Evolutionary conservation across 768 basidiomycete species (phyloP), one percentile per base, ranked within the genome.

Genomic region (Leccinum variicolor): DNA sequence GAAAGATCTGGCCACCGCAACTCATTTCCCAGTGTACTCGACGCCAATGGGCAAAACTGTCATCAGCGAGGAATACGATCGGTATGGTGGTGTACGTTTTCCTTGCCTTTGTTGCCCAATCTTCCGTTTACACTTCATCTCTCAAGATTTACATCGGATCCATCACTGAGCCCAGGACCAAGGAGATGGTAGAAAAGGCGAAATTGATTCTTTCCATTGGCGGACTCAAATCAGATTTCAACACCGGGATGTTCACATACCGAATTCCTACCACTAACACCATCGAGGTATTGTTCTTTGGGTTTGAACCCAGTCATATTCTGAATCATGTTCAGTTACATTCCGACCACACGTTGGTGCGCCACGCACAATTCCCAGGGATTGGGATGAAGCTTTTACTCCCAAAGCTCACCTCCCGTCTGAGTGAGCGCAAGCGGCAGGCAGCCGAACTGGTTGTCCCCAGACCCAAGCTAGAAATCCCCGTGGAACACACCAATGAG

Each of bases 191-290:
- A 28, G 92, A 95, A 72, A 76, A 69, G 3, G 85, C 91, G 4
- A 89, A 86, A 62, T 76, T 94, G 45, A 84, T 92, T 52, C 66
- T 95, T 13, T 89, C 88, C 13, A 75, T 95, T 57, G 90, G 91
- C 4, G 58, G 76, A 1, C 74, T 91, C 51, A 83, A 82, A 67
- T 84, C 81, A 48, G 92, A 95, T 70, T 93, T 92, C 77, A 95
- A 95, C 72, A 91, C 90, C 1, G 93, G 92, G 31, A 89, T 88
- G 70, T 94, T 92, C 72, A 87, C 88, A 0, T 92, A 90, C 65
- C 82, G 81, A 51, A 85, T 88, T 48, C 84, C 86, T 5, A 76
- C 76, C 0, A 69, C 72, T 11, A 78, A 77, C 41, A 84, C 83
- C 14, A 76, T 92, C 60, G 90, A 90, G 78, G 89, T 87, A 62